Conservation (phyloP, 345 rosid species). For the Eutrema japonicum region DNA sequence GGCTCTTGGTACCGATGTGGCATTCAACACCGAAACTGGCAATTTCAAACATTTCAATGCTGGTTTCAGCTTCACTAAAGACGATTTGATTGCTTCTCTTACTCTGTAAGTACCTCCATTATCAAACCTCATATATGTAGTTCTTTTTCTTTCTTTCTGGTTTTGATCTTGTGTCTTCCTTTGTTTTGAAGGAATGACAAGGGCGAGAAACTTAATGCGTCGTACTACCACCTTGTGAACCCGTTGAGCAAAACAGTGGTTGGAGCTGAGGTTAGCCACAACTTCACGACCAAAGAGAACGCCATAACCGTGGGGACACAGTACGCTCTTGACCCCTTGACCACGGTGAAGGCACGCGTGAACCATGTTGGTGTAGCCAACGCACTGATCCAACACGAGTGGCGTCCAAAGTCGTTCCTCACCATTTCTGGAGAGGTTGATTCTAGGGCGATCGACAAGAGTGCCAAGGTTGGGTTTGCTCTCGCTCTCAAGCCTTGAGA, state of each 20-base stretch:
- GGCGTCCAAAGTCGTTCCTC: slow-evolving; percentile 88
- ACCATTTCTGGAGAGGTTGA: slow-evolving; percentile 94
- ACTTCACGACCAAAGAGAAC: slow-evolving; percentile 82
- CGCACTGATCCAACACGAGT: slow-evolving; percentile 93
- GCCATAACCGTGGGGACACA: slow-evolving; percentile 83
- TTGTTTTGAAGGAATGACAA: slow-evolving; percentile 70
- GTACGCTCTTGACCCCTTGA: slow-evolving; percentile 86
- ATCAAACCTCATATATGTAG: not conserved
- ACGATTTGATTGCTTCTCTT: slow-evolving; percentile 78
- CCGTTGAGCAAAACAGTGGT: slow-evolving; percentile 85
- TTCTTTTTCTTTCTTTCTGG: not conserved
- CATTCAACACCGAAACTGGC: slow-evolving; percentile 79
- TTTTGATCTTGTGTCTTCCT: slow-evolving; percentile 1
- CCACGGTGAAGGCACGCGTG: slow-evolving; percentile 83
- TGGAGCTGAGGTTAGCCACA: slow-evolving; percentile 91
- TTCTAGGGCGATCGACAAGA: slow-evolving; percentile 88
- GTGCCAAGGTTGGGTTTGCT: slow-evolving; percentile 89
- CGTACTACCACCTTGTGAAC: slow-evolving; percentile 88
- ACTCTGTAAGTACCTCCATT: slow-evolving; percentile 63
- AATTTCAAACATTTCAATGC: slow-evolving; percentile 79
- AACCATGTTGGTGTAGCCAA: slow-evolving; percentile 85
- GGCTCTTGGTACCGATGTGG: slow-evolving; percentile 86
- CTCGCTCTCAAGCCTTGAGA: slow-evolving; percentile 79
- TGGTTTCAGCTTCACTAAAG: slow-evolving; percentile 64
- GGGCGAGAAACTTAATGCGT: slow-evolving; percentile 72